Base-by-base conservation (phyloP, 2,329 filamentous ascomycete genomes). In the Myriosclerotinia curreyana region DNA sequence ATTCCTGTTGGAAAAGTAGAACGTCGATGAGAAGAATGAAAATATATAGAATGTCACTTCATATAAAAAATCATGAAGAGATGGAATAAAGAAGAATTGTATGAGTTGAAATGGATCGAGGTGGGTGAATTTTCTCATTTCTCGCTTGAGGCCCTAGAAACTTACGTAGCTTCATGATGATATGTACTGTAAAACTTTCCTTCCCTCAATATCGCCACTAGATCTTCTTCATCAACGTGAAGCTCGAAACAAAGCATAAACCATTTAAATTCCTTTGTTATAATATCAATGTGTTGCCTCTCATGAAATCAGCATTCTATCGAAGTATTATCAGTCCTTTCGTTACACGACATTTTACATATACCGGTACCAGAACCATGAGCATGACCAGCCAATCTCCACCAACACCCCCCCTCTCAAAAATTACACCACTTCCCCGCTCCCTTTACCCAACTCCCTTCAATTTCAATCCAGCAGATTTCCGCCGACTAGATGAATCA, bases 391-490 rank as follows among this genome's bases (percentile, higher is more conserved):
- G 40, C 31, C 14, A 36, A 9, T 25, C 17, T n/a, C 12, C 17
- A 11, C 15, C 42, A 49, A 17, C 3, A 15, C 22, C 31, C 14
- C 42, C n/a, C 17, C 22, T 58, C n/a, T 48, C 55, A 5, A 66
- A 52, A 54, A 64, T 64, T 48, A 68, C 66, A 15, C 56, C 68
- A 7, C 70, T 71, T 17, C 67, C 66, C 22, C 67, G 68, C 17
- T 69, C 69, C 0, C 63, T 70, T 44, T 72, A 71, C 40, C 68
- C 69, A 22, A 38, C 61, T 22, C 25, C 65, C 22, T 67, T 70
- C 11, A 52, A 62, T 48, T 70, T 69, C 20, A 53, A 52, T 12
- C 50, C 67, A 0, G 44, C 66, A 20, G 65, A 68, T 50, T 68
- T 71, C 40, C 54, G 15, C 15, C 64, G 71, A 34, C 56, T 68